Evolutionary conservation across 2,329 filamentous ascomycete genomes (phyloP), one percentile per base, ranked within the genome.

Genomic region (Xylariaceae sp.): DNA sequence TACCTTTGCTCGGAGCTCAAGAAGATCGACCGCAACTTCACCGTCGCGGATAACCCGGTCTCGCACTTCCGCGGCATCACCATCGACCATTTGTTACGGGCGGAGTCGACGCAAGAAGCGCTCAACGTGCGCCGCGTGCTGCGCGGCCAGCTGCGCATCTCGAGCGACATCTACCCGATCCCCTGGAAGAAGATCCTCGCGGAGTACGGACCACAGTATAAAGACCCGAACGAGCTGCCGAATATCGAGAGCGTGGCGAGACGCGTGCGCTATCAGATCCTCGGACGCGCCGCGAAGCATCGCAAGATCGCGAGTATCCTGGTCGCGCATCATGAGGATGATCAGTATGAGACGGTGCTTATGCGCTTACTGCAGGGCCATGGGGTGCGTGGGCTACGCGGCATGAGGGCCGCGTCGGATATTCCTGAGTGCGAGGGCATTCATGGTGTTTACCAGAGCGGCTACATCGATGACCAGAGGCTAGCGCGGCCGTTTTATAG

Each of bases 321-420:
- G 45, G 77, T 95, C 34, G 94, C 88, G 3, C 94, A 99, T 71
- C 94, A 99, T 71, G 79, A 82, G 62, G 92, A 97, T 68, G 94
- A 99, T 68, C 90, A 94, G 70, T 88, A 92, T 58, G 94, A 99
- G 75, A 97, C 92, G 0, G 80, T 95, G 3, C 75, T 97, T 53
- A 89, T 92, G 86, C 83, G 94, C 48, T 73, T 97, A 42, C 74
- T 87, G 7, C 78, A 79, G 2, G 86, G 87, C 0, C 88, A 90
- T 67, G 77, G 82, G 2, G 82, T 83, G n/a, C 77, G 81, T n/a
- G 92, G 90, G 0, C 76, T 96, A 35, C 77, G 80, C 13, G 91
- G 89, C 2, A 94, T 96, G 67, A 80, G 79, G 8, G 67, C 77
- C 2, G 77, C 82, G 15, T 79, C 82, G 34, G 82, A 83, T 50